Evolutionary conservation across 2,329 filamentous ascomycete genomes (phyloP).

Genomic region (Aspergillus alliaceus): DNA sequence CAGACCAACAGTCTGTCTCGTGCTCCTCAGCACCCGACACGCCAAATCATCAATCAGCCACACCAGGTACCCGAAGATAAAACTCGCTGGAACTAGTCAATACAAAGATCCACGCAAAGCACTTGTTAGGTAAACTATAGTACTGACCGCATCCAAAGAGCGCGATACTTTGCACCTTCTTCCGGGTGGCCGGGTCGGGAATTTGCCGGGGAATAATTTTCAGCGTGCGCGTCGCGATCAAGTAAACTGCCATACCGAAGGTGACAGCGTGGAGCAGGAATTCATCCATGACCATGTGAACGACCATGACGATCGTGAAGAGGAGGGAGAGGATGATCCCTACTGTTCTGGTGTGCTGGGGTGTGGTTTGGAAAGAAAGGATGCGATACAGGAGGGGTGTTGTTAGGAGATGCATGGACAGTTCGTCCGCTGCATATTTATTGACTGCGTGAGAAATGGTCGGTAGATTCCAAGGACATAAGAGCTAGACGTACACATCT

Average conservation of each 20-base stretch:
- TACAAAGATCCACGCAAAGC: background rate
- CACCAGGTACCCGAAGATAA: constrained; percentile 39
- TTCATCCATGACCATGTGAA: constrained; percentile 47
- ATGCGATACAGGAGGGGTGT: constrained; percentile 45
- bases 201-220: constrained; percentile 36
- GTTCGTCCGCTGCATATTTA: constrained; percentile 39
- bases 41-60: constrained; percentile 43
- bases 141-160: constrained; percentile 27
- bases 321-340: constrained; percentile 19
- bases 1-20: constrained; percentile 32
- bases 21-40: constrained; percentile 29
- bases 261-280: constrained; percentile 41
- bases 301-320: constrained; percentile 39
- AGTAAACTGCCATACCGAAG: constrained; percentile 36
- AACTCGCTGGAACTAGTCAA: constrained; percentile 26
- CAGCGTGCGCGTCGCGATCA: constrained; percentile 33
- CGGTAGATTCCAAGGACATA: background rate
- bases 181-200: constrained; percentile 23
- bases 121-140: background rate
- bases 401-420: constrained; percentile 45
- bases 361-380: constrained; percentile 34
- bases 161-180: constrained; percentile 18
- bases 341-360: constrained; percentile 22
- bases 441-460: background rate
- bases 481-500: constrained; percentile 27